Base-by-base conservation (phyloP, 345 rosid genomes). In the Hypericum androsaemum region DNA sequence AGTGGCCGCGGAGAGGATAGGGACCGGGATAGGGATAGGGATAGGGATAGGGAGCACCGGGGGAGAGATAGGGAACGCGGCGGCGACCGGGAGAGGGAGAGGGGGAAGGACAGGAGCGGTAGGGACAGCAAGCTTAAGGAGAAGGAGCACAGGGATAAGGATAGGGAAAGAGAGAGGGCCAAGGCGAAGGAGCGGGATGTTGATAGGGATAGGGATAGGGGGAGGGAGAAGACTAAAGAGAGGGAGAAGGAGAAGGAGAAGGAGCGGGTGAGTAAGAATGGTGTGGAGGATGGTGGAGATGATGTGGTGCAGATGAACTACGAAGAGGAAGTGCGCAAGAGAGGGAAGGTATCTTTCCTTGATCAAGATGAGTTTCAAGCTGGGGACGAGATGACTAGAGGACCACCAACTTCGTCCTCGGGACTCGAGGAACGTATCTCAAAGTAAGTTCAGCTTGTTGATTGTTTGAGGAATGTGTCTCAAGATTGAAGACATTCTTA, bases 391-490 rank as follows among this genome's bases (percentile, higher is more conserved):
- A 68, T 73, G 0, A 69, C 67, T 68, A 74, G 59, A 50, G 54
- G 66, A 63, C 68, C 57, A 63, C 68, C 57, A 22, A 35, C 52
- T 51, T 47, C 85, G 53, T 7, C 80, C 0, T 53, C 58, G 12
- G 84, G 66, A 42, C 66, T 88, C 14, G 69, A 64, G 75, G 77
- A 74, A 44, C 89, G 94, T 52, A 83, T 92, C 61, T 57, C 61
- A 63, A 85, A 72, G 98, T 82, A 67, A 79, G 82, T 75, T 41
- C 42, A 65, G 48, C 51, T 37, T 22, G 44, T 50, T 22, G 5
- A 35, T 22, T 8, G 8, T 16, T 22, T 22, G 32, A 22, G 32
- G 32, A 22, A 22, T 22, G 32, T 22, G 32, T 22, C 32, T 22
- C 32, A 22, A 22, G 32, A 22, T 22, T 22, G 4, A 1, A 22